Evolutionary conservation across 306 rosid species (phyloP).

Genomic region (Elaeagnus macrophylla): DNA sequence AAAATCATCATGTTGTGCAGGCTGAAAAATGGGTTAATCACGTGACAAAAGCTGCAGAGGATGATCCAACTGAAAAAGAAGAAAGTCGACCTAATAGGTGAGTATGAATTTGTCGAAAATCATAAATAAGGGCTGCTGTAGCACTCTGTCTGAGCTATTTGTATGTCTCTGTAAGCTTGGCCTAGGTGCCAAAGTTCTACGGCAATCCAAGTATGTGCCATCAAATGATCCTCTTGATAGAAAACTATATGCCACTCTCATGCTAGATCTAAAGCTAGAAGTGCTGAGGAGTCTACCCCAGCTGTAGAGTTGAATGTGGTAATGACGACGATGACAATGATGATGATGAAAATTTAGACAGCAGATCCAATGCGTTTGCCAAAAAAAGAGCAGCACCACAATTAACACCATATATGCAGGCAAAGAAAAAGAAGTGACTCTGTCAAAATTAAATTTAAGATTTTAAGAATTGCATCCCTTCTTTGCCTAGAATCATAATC

Average conservation of each 20-base stretch:
- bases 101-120: conserved; percentile 13
- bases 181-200: conserved; percentile 65
- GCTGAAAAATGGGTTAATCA: conserved; percentile 68
- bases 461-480: no score
- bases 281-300: conserved; percentile 27
- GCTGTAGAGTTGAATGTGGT: conserved; percentile 3
- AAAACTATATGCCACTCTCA: conserved; percentile 31
- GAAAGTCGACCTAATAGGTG: conserved; percentile 50
- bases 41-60: conserved; percentile 46
- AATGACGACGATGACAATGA: conserved; percentile 26
- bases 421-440: conserved; percentile 42
- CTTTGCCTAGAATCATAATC: no score
- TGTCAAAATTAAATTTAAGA: not conserved
- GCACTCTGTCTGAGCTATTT: conserved; percentile 1
- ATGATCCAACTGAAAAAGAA: conserved; percentile 31
- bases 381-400: conserved; percentile 48
- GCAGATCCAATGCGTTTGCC: conserved; percentile 54
- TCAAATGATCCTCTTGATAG: conserved; percentile 62
- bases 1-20: conserved; percentile 31
- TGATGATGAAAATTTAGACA: conserved; percentile 37
- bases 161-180: conserved; percentile 53
- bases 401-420: conserved; percentile 8
- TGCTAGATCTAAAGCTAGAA: conserved; percentile 27
- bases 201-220: conserved; percentile 43
- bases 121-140: not conserved